Base-by-base conservation (phyloP, 2,329 filamentous ascomycete genomes). In the Coniella lustricola region DNA sequence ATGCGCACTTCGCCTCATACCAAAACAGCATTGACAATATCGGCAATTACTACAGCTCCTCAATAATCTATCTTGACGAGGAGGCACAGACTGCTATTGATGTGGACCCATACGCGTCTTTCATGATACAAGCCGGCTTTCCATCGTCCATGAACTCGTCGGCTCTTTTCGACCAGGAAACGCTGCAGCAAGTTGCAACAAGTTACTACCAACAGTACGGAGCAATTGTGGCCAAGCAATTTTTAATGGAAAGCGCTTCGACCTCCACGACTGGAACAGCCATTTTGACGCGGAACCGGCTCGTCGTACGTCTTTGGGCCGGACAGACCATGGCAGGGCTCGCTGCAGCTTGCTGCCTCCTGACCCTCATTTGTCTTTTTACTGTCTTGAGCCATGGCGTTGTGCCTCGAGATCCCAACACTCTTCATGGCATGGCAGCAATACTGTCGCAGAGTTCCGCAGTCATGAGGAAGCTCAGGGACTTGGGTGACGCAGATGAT, bases 1-100 rank as follows among this genome's bases (percentile, higher is more conserved):
- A 56, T 20, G 57, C 57, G 1, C 51, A 62, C 17, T 59, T 61
- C 35, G 50, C 41, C 0, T 58, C 62, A 0, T 57, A 60, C 32
- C 16, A 29, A 1, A 53, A 42, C 14, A 13, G 43, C 14, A 37
- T 52, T 0, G 46, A 68, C 10, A 60, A 61, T 13, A 56, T 60
- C 3, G 64, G 21, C 25, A 29, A 10, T 10, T 29, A 5, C 25
- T 29, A 29, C 10, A 29, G 25, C 25, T 5, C 25, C 25, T 29
- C 25, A 10, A 29, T 29, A 29, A 29, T 29, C 25, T 29, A 29
- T 29, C 25, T 29, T 29, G 25, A 29, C 5, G 25, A 10, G 10
- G 5, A 29, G 25, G 5, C 25, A 8, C 3, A 18, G 2, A 20
- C 17, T 10, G 7, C 16, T 4, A 8, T 43, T 4, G 40, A 43